Evolutionary conservation across 352 stramenopile genomes (phyloP).

Genomic region (Globisporangium cystogenes): DNA sequence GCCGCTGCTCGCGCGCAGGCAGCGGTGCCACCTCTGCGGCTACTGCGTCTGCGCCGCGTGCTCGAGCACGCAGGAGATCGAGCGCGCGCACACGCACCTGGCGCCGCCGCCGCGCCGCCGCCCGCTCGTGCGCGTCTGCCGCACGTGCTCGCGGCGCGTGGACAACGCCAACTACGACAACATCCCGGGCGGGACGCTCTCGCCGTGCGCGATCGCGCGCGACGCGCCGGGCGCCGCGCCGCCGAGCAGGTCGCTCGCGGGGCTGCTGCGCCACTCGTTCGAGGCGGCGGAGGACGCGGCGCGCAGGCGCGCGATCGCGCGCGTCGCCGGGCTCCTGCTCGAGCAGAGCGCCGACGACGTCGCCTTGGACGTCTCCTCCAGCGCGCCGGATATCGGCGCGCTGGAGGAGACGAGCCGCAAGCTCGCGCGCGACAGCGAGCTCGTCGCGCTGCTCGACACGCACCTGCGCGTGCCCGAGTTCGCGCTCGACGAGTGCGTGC

Average conservation of each 20-base stretch:
- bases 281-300: conserved; percentile 20
- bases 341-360: no score
- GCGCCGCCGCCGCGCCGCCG: conserved; percentile 7
- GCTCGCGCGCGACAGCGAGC: not conserved
- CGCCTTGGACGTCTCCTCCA: no score
- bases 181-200: conserved; percentile 17
- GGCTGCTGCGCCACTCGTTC: conserved; percentile 37
- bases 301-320: conserved; percentile 24
- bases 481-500: conserved; percentile 12
- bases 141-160: conserved; percentile 46
- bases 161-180: conserved; percentile 49
- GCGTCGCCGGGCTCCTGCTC: conserved; percentile 53
- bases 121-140: conserved; percentile 34
- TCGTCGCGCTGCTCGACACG: conserved; percentile 1
- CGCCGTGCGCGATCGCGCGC: conserved; percentile 17
- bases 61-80: conserved; percentile 25
- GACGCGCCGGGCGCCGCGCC: conserved; percentile 16
- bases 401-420: not conserved
- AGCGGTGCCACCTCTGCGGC: conserved; percentile 56
- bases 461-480: conserved; percentile 7
- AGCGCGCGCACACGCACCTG: conserved; percentile 25
- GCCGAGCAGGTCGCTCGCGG: conserved; percentile 24
- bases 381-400: no score
- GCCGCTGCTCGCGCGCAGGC: conserved; percentile 15
- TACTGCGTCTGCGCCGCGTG: conserved; percentile 55